Conservation (phyloP, 768 basidiomycete genomes). For the Boletus bicolor region DNA sequence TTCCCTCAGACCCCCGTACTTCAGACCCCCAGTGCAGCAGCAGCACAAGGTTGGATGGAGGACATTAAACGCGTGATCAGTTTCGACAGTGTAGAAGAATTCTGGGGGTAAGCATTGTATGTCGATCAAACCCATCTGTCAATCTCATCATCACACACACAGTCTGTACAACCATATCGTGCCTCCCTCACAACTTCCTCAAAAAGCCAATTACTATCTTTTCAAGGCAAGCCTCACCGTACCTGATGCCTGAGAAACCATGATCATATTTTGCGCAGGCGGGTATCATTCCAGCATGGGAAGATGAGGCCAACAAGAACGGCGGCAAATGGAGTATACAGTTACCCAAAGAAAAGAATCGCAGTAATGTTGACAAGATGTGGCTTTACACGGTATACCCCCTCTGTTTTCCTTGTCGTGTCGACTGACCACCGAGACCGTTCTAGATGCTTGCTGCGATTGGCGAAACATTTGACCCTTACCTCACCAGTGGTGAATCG, state of each 20-base stretch:
- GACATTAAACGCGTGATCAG: constrained; percentile 95
- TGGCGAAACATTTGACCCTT: constrained; percentile 96
- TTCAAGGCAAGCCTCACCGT: constrained; percentile 70
- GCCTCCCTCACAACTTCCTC: constrained; percentile 86
- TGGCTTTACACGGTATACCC: constrained; percentile 90
- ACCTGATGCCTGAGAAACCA: not conserved
- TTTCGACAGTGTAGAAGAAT: constrained; percentile 97
- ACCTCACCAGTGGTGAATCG: constrained; percentile 49
- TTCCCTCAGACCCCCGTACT: constrained; percentile 73
- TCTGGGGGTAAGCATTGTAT: constrained; percentile 80
- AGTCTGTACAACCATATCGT: constrained; percentile 97
- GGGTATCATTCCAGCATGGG: constrained; percentile 96
- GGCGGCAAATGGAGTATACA: constrained; percentile 99
- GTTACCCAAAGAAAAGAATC: constrained; percentile 92
- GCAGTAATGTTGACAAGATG: constrained; percentile 82
- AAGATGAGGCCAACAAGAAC: constrained; percentile 93
- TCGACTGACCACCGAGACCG: constrained; percentile 1
- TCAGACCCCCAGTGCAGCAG: constrained; percentile 67
- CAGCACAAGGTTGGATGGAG: constrained; percentile 96
- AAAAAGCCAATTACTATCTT: constrained; percentile 98
- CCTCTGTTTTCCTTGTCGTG: not conserved
- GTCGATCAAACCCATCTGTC: not conserved
- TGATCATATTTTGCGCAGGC: constrained; percentile 49
- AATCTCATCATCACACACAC: constrained; percentile 12
- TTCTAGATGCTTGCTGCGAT: constrained; percentile 97